Evolutionary conservation across 2,329 filamentous ascomycete genomes (phyloP), one percentile per base, ranked within the genome.

Genomic region (Tympanopsis confertula): DNA sequence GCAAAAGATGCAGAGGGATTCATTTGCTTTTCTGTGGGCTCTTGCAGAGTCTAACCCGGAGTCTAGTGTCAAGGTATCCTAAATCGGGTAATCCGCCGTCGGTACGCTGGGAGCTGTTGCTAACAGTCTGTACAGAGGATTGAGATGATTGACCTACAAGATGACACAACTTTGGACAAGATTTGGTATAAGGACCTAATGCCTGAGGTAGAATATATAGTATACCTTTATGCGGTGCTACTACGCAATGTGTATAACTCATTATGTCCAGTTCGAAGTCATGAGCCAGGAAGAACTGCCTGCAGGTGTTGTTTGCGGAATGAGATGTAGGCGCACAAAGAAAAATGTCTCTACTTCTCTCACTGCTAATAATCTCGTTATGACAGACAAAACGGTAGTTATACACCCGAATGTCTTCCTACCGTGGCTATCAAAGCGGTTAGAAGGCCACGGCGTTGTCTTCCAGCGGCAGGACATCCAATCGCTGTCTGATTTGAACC

Each of bases 1-100:
- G 30, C 43, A 50, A 35, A 40, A 45, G 38, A 55, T 57, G 49
- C 54, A 56, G 38, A 40, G 50, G 3, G 35, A 38, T 18, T 35
- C 43, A 3, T 43, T 43, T 14, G 38, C 43, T 14, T 35, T 39
- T 18, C 38, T 45, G 15, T 40, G 39, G 37, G 14, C n/a, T 7
- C 43, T 46, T 13, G 44, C 44, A 10, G 38, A 32, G 17, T n/a
- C 20, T 3, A 17, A 41, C 33, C 43, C 44, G 12, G 41, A 37
- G 18, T 43, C 43, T 17, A 44, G 41, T 37, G 39, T 45, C 18
- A 43, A 37, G 14, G 28, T n/a, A n/a, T n/a, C n/a, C n/a, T n/a
- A n/a, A n/a, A n/a, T n/a, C n/a, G n/a, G n/a, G n/a, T n/a, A n/a
- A n/a, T n/a, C n/a, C n/a, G n/a, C n/a, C n/a, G n/a, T n/a, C n/a